Conservation (phyloP, 805 yeast species). For the Kazachstania kunashirensis region DNA sequence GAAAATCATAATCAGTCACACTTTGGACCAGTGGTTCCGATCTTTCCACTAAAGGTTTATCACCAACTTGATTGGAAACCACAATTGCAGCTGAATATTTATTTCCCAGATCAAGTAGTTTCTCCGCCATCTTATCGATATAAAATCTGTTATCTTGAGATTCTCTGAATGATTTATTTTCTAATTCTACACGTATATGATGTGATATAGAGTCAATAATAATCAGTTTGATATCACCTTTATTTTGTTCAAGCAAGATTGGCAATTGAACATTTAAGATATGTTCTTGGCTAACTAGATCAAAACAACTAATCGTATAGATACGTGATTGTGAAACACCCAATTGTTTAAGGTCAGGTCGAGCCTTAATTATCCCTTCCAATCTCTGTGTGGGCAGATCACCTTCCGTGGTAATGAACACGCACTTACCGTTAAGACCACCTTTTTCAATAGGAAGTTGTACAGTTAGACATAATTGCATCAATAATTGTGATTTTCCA, state of each 20-base stretch:
- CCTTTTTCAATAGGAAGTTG: constrained; percentile 41
- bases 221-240: constrained; percentile 40
- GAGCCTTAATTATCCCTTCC: constrained; percentile 36
- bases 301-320: constrained; percentile 49
- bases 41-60: constrained; percentile 30
- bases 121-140: constrained; percentile 36
- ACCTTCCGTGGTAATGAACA: constrained; percentile 75
- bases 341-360: constrained; percentile 24
- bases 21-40: constrained; percentile 10
- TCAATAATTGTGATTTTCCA: constrained; percentile 75
- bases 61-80: constrained; percentile 74
- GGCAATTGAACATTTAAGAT: constrained; percentile 64
- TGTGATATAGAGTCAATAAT: constrained; percentile 79
- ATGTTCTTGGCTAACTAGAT: constrained; percentile 66
- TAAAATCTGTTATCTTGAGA: constrained; percentile 36
- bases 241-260: constrained; percentile 34
- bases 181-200: constrained; percentile 58
- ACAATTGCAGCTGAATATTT: constrained; percentile 49
- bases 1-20: constrained; percentile 44
- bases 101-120: constrained; percentile 41
- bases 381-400: constrained; percentile 59
- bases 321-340: constrained; percentile 35
- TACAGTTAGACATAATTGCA: constrained; percentile 53
- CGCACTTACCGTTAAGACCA: constrained; percentile 43
- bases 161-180: constrained; percentile 30